Conservation (phyloP, 176 grass and related monocot genomes). For the Tillandsia fasciculata region DNA sequence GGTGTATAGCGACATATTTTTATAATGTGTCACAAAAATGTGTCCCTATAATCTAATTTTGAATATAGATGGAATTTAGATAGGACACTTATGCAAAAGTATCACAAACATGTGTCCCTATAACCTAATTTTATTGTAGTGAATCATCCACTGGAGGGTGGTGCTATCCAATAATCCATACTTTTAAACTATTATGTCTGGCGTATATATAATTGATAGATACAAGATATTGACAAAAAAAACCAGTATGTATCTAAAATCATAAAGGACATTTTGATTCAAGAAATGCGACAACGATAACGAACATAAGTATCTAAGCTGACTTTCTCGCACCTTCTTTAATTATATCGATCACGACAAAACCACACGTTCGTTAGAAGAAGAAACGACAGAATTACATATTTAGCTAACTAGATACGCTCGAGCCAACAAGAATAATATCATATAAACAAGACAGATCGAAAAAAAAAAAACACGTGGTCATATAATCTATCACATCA, state of each 20-base stretch:
- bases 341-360: not conserved
- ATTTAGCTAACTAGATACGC: not conserved
- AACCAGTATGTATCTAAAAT: not conserved
- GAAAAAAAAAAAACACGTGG: too few species aligned
- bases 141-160: too few species aligned
- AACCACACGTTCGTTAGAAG: not conserved
- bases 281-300: not conserved
- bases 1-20: too few species aligned
- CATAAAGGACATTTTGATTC: not conserved
- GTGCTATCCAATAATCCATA: too few species aligned
- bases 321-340: not conserved
- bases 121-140: too few species aligned
- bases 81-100: too few species aligned
- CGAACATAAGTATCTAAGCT: not conserved
- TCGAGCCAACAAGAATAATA: not conserved
- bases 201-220: not conserved
- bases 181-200: too few species aligned
- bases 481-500: too few species aligned
- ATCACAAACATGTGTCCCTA: too few species aligned
- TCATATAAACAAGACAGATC: not conserved
- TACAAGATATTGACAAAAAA: not conserved
- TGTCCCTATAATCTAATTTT: too few species aligned
- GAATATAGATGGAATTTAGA: too few species aligned
- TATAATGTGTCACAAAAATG: too few species aligned
- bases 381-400: not conserved